These are phyloP conservation scores for Dicorynia guianensis DNA, from an alignment of 306 rosid genomes.

Conservation along the genomic window DNA sequence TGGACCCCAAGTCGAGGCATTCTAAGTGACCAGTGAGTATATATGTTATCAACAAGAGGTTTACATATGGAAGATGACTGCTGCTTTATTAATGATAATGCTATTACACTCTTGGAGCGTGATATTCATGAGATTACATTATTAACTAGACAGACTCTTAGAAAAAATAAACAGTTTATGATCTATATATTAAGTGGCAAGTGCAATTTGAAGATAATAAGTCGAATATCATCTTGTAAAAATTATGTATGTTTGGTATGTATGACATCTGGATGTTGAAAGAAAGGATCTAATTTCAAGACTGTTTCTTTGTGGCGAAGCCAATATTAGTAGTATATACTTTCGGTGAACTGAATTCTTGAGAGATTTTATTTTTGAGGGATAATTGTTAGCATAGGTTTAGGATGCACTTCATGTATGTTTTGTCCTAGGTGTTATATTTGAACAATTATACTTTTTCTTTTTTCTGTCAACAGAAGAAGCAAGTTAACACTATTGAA, in stretches of 20 bases:
- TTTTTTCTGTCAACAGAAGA: not conserved
- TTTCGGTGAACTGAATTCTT: not conserved
- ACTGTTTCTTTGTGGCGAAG: not conserved
- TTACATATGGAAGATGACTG: slow-evolving; percentile 30
- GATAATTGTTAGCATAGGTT: not conserved
- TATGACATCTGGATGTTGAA: slow-evolving; percentile 31
- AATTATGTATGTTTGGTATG: slow-evolving; percentile 34
- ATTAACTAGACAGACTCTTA: not conserved
- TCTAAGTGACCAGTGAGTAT: slow-evolving; percentile 22
- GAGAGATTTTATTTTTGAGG: not conserved
- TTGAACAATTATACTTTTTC: slow-evolving; percentile 17
- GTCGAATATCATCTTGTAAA: not conserved
- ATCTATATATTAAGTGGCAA: slow-evolving; percentile 1
- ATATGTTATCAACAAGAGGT: slow-evolving; percentile 11
- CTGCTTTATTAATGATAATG: slow-evolving; percentile 9
- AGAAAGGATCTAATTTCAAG: slow-evolving; percentile 8
- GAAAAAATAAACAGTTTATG: not conserved
- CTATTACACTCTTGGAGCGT: slow-evolving; percentile 3
- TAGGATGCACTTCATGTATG: slow-evolving; percentile 8
- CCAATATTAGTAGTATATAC: not conserved
- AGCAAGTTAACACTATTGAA: not conserved
- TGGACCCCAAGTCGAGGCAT: slow-evolving; percentile 16
- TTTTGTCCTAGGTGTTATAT: slow-evolving; percentile 14
- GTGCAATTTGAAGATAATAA: not conserved
- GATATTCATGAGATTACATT: not conserved